Conservation (phyloP, 331 rosid species). For the Telfairia occidentalis region DNA sequence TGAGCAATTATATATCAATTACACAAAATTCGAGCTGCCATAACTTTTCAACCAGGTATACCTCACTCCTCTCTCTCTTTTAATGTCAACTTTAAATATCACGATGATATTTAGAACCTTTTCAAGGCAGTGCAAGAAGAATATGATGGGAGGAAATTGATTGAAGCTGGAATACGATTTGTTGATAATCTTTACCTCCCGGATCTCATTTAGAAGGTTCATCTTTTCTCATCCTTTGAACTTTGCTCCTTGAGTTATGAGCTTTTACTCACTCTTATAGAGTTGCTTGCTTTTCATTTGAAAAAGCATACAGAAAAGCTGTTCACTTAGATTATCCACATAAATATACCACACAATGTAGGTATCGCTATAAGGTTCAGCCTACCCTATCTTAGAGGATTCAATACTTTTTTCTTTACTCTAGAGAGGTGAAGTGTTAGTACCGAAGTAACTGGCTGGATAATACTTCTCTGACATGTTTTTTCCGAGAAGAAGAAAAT, state of each 20-base stretch:
- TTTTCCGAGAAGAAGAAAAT: not conserved
- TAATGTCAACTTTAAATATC: not conserved
- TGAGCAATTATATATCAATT: conserved; percentile 1
- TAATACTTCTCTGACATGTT: not conserved
- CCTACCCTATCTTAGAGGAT: not conserved
- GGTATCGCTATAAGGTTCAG: not conserved
- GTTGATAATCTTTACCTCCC: not conserved
- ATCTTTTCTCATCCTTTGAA: not conserved
- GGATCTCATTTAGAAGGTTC: not conserved
- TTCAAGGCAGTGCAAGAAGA: conserved; percentile 1
- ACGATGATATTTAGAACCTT: not conserved
- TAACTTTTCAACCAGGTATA: not conserved
- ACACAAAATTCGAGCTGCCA: not conserved
- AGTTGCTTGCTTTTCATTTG: not conserved
- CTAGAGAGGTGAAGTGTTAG: not conserved
- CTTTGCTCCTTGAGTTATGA: not conserved
- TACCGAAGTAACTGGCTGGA: not conserved
- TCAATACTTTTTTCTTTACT: not conserved
- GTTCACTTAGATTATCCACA: not conserved
- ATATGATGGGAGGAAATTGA: not conserved
- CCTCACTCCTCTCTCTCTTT: not conserved
- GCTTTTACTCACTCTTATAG: not conserved
- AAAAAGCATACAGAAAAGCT: not conserved
- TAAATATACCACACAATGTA: not conserved
- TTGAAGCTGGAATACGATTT: not conserved